phyloP scores from a whole-genome alignment of 805 yeast genomes.

The Zygotorulaspora florentina region DNA sequence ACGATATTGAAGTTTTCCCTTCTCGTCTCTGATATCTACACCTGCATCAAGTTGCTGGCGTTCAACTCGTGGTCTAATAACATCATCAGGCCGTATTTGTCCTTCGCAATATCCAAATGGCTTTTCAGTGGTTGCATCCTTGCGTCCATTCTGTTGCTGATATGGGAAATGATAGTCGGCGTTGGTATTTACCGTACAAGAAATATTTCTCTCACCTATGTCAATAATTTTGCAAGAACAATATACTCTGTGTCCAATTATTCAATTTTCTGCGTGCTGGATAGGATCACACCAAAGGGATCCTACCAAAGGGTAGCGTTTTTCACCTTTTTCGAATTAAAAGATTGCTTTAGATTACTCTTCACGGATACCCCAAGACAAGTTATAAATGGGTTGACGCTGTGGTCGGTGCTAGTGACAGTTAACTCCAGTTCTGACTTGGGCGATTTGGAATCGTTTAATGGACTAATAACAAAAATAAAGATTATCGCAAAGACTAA shows the following conservation, averaged over 20 bases:
- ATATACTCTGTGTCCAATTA: constrained; percentile 55
- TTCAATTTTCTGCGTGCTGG: constrained; percentile 67
- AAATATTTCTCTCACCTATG: constrained; percentile 65
- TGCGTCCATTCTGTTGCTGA: constrained; percentile 54
- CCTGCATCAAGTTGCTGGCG: constrained; percentile 69
- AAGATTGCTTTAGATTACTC: constrained; percentile 56
- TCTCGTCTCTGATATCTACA: constrained; percentile 69
- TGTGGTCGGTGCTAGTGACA: constrained; percentile 46
- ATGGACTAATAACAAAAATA: constrained; percentile 43
- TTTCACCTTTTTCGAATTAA: constrained; percentile 58
- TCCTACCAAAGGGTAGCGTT: constrained; percentile 66
- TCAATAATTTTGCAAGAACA: constrained; percentile 58
- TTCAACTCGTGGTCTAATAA: constrained; percentile 64
- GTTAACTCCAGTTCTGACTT: constrained; percentile 30
- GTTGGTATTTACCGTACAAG: constrained; percentile 52
- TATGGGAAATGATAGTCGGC: constrained; percentile 58
- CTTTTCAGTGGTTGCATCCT: constrained; percentile 78
- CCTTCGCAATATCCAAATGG: constrained; percentile 58
- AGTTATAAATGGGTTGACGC: constrained; percentile 72
- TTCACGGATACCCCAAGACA: constrained; percentile 87
- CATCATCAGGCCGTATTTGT: constrained; percentile 44
- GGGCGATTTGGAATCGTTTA: constrained; percentile 27
- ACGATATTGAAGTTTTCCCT: constrained; percentile 50
- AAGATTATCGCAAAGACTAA: constrained; percentile 56
- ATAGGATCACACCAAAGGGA: constrained; percentile 60